Percentiles rank a stretch among this genome's conserved stretches.
These are phyloP conservation scores for Colletotrichum lentis DNA, from an alignment of 2,329 filamentous ascomycete species.

Conservation along the genomic window DNA sequence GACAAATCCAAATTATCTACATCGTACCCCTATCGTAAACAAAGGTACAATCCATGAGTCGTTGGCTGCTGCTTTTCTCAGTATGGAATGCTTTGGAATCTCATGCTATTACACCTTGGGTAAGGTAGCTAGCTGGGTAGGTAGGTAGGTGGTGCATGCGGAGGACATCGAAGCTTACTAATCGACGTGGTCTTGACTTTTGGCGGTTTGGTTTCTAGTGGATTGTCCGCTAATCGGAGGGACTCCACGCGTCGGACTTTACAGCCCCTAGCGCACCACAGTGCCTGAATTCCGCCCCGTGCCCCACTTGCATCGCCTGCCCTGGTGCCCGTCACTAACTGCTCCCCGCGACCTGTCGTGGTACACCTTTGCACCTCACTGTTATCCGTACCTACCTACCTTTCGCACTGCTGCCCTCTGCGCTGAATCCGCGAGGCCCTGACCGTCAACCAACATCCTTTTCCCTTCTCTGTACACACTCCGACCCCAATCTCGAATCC, in stretches of 20 bases:
- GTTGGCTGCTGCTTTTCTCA: background rate
- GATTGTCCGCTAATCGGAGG: slow-evolving; percentile 18
- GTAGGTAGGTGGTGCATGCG: background rate
- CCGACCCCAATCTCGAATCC: background rate
- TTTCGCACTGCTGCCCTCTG: background rate
- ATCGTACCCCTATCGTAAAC: background rate
- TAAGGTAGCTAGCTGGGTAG: too few relatives aligned
- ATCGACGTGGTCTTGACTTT: background rate
- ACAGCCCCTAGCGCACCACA: background rate
- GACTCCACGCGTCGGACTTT: slow-evolving; percentile 24
- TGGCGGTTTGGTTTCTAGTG: slow-evolving; percentile 10
- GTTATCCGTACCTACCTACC: background rate
- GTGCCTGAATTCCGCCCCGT: background rate
- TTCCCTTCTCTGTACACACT: slow-evolving; percentile 9
- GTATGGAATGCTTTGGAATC: slow-evolving; percentile 18
- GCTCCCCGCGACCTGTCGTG: slow-evolving; percentile 19
- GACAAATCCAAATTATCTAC: too few relatives aligned
- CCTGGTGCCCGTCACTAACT: background rate
- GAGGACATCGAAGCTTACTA: slow-evolving; percentile 22
- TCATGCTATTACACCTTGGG: too few relatives aligned
- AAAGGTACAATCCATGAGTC: background rate
- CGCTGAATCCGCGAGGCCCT: slow-evolving; percentile 5
- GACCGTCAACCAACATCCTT: slow-evolving; percentile 13
- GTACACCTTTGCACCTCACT: background rate
- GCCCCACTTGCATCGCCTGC: slow-evolving; percentile 19